phyloP scores from a whole-genome alignment of 2,329 filamentous ascomycete species.

The Zymoseptoria passerinii region DNA sequence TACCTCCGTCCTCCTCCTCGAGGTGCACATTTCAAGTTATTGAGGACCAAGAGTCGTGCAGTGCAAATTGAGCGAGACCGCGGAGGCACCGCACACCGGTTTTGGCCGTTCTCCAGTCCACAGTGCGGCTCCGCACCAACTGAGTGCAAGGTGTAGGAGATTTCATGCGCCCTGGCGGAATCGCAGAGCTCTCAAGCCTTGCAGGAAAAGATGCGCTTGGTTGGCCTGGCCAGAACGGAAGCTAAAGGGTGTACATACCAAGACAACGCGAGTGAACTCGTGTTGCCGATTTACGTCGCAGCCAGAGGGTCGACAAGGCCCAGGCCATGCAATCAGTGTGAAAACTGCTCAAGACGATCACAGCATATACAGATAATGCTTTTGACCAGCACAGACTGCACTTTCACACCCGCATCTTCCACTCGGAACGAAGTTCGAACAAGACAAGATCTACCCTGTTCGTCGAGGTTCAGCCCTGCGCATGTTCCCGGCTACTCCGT shows the following conservation, averaged over 20 bases:
- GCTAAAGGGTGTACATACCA: neutral
- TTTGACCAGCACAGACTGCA: neutral
- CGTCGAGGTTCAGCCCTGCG: neutral
- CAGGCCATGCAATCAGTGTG: too few species aligned
- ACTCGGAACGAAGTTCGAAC: neutral
- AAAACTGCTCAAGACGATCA: too few species aligned
- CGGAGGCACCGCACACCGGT: too few species aligned
- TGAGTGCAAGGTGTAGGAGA: too few species aligned
- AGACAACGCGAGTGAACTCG: neutral
- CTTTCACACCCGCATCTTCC: neutral
- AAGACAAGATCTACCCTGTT: neutral
- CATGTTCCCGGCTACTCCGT: neutral
- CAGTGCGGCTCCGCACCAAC: too few species aligned
- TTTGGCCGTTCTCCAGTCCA: too few species aligned
- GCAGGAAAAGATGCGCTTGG: neutral
- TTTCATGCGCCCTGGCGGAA: too few species aligned
- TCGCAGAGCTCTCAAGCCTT: neutral
- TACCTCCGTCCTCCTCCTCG: too few species aligned
- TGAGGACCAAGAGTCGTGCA: too few species aligned
- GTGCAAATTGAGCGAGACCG: too few species aligned
- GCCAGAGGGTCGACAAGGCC: neutral
- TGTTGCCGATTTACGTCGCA: neutral
- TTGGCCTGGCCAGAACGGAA: neutral
- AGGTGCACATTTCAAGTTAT: too few species aligned
- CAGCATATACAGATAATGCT: too few species aligned